Evolutionary conservation across 2,329 filamentous ascomycete genomes (phyloP).

Genomic region (Onygena corvina): DNA sequence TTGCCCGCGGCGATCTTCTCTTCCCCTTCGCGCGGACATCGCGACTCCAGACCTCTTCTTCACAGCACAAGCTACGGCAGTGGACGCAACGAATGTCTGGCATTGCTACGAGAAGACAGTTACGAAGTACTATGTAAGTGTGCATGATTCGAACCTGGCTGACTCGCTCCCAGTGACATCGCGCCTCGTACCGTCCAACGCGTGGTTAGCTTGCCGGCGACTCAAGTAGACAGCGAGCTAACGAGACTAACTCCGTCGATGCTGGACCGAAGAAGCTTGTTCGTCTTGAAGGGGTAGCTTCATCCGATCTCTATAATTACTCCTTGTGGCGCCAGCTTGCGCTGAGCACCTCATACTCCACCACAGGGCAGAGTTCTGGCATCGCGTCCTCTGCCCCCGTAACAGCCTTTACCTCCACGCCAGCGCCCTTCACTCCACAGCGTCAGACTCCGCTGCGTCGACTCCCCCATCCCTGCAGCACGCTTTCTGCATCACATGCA

Average conservation of each 20-base stretch:
- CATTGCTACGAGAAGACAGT: no score
- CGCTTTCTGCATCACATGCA: conserved; percentile 4
- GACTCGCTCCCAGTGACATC: no score
- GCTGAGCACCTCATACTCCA: not conserved
- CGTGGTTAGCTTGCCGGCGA: not conserved
- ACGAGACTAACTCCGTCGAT: no score
- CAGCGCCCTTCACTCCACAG: no score
- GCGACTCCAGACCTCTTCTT: no score
- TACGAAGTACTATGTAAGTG: no score
- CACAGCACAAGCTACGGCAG: no score
- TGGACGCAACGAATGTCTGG: no score
- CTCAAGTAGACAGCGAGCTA: not conserved
- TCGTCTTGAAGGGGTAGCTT: conserved; percentile 5
- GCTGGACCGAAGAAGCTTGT: conserved; percentile 5
- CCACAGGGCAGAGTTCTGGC: not conserved
- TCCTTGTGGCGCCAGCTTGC: not conserved
- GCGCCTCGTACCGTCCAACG: no score
- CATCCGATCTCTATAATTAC: not conserved
- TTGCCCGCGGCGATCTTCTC: no score
- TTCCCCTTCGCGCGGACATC: no score
- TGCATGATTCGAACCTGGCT: no score
- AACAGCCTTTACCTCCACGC: not conserved
- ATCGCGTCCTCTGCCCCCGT: not conserved
- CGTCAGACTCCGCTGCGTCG: not conserved
- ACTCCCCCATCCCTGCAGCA: not conserved